Percentiles rank a stretch among this genome's conserved stretches.
phyloP scores from a whole-genome alignment of 2,329 filamentous ascomycete genomes.

The Cryphonectria naterciae region DNA sequence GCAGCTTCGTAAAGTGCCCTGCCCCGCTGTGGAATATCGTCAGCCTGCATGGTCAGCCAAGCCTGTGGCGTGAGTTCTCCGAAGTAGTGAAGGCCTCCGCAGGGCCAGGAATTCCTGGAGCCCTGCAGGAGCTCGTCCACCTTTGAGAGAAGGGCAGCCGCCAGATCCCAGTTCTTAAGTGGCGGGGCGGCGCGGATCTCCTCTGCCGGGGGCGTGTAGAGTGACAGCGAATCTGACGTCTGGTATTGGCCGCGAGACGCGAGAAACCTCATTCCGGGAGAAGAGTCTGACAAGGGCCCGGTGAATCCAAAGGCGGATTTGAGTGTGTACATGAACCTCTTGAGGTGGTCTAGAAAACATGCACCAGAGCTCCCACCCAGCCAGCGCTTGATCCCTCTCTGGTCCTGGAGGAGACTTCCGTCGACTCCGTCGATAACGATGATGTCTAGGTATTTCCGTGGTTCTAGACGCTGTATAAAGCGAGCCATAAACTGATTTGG shows the following conservation, averaged over 20 bases:
- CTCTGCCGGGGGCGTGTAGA: slow-evolving; percentile 37
- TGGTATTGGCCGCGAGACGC: slow-evolving; percentile 50
- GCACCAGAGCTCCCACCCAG: slow-evolving; percentile 55
- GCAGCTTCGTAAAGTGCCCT: slow-evolving; percentile 51
- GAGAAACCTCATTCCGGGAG: slow-evolving; percentile 41
- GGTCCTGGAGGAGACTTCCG: slow-evolving; percentile 50
- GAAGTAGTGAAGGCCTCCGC: slow-evolving; percentile 54
- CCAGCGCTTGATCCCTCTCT: slow-evolving; percentile 49
- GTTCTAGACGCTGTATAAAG: slow-evolving; percentile 12
- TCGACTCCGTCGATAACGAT: slow-evolving; percentile 32
- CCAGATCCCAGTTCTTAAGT: slow-evolving; percentile 35
- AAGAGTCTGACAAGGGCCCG: slow-evolving; percentile 24
- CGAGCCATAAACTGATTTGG: slow-evolving; percentile 1
- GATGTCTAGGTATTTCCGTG: background rate
- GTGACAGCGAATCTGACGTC: slow-evolving; percentile 50
- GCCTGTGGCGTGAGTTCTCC: slow-evolving; percentile 35
- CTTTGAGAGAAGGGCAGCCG: slow-evolving; percentile 44
- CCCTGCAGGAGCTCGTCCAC: slow-evolving; percentile 52
- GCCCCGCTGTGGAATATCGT: slow-evolving; percentile 34
- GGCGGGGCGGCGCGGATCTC: background rate
- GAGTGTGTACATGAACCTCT: slow-evolving; percentile 50
- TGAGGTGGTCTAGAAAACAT: slow-evolving; percentile 54
- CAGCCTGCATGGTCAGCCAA: slow-evolving; percentile 19
- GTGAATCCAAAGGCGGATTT: slow-evolving; percentile 37
- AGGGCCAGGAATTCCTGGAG: slow-evolving; percentile 45